Conservation (phyloP, 2,329 filamentous ascomycete genomes). For the Aspergillus sp. region DNA sequence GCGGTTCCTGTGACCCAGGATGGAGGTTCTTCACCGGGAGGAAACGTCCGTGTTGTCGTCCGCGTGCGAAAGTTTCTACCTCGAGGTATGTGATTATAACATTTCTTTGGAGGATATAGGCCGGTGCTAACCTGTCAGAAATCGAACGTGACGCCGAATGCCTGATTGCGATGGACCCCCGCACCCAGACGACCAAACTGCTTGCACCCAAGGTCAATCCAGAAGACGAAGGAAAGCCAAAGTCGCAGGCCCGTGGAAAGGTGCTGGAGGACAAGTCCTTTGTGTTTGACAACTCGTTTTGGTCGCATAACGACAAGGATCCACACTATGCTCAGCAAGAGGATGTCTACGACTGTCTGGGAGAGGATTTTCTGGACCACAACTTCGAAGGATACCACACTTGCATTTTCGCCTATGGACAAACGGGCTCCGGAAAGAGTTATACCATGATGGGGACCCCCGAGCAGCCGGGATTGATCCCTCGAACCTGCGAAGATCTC, state of each 20-base stretch:
- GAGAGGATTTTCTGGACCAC: conserved; percentile 95
- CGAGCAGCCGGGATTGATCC: conserved; percentile 84
- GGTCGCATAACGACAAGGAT: conserved; percentile 77
- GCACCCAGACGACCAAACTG: conserved; percentile 76
- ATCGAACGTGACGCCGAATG: conserved; percentile 73
- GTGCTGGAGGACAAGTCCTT: conserved; percentile 82
- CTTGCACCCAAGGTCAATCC: conserved; percentile 57
- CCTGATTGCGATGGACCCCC: conserved; percentile 84
- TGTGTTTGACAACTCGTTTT: conserved; percentile 96
- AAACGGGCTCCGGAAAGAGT: conserved; percentile 95
- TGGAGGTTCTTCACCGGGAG: conserved; percentile 48
- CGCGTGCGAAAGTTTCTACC: conserved; percentile 72
- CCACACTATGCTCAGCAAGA: conserved; percentile 86
- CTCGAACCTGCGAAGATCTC: conserved; percentile 88
- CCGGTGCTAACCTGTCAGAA: conserved; percentile 50
- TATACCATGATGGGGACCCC: conserved; percentile 95
- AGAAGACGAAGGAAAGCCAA: conserved; percentile 46
- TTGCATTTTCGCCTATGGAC: conserved; percentile 97
- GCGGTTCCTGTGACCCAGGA: conserved; percentile 42
- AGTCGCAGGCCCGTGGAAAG: conserved; percentile 60
- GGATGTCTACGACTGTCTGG: conserved; percentile 87
- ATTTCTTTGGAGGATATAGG: background rate
- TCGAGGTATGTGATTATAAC: conserved; percentile 51
- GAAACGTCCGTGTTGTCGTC: conserved; percentile 77
- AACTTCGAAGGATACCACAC: conserved; percentile 99